Evolutionary conservation across 2,329 filamentous ascomycete species (phyloP).

Genomic region (Aplosporella prunicola): DNA sequence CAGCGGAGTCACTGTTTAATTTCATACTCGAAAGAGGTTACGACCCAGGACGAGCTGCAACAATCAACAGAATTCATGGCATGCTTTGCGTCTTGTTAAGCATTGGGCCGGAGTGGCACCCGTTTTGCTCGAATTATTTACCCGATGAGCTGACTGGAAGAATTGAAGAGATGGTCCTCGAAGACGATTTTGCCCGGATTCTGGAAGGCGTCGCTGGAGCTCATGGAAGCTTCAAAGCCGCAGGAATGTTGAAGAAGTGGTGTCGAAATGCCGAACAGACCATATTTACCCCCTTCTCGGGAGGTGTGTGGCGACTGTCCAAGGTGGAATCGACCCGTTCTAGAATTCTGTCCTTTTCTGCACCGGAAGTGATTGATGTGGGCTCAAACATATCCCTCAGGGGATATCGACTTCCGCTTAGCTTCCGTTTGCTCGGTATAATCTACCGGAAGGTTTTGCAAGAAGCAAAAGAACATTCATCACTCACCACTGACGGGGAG

Average conservation of each 20-base stretch:
- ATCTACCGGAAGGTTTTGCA: too few species aligned
- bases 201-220: conserved; percentile 46
- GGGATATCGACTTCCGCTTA: too few species aligned
- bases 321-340: too few species aligned
- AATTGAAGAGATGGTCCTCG: conserved; percentile 21
- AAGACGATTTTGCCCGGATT: conserved; percentile 33
- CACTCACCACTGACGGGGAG: too few species aligned
- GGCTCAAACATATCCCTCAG: too few species aligned
- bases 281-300: too few species aligned
- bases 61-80: conserved; percentile 4
- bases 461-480: too few species aligned
- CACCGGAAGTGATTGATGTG: too few species aligned
- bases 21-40: background rate
- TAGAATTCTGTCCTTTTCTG: too few species aligned
- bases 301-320: too few species aligned
- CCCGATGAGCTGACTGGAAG: conserved; percentile 4
- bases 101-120: conserved; percentile 15
- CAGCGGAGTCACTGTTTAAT: conserved; percentile 1
- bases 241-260: conserved; percentile 40
- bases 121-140: conserved; percentile 7
- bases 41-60: background rate
- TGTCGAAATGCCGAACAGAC: conserved; percentile 19
- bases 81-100: conserved; percentile 19
- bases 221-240: conserved; percentile 40
- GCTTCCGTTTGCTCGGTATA: too few species aligned